phyloP scores from a whole-genome alignment of 495 filamentous ascomycete species.

The Usnea hakonensis region DNA sequence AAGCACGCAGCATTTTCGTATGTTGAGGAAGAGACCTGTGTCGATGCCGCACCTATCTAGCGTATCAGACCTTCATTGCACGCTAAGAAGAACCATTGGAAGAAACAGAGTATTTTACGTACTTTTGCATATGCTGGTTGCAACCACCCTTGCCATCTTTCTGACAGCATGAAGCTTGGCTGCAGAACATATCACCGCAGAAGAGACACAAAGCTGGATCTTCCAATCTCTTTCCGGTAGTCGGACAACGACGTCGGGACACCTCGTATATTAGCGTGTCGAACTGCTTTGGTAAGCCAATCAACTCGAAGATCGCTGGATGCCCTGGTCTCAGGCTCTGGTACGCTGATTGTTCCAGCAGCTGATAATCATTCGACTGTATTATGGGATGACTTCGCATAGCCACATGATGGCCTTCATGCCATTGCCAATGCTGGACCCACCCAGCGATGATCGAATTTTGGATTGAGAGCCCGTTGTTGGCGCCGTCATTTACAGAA shows the following conservation, averaged over 20 bases:
- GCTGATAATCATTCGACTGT: not conserved
- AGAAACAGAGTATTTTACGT: constrained; percentile 33
- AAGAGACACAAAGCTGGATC: constrained; percentile 91
- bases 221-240: constrained; percentile 76
- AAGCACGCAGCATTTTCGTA: constrained; percentile 85
- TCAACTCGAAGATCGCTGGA: constrained; percentile 86
- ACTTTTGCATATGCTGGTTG: constrained; percentile 84
- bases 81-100: not conserved
- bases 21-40: constrained; percentile 88
- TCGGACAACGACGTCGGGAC: constrained; percentile 76
- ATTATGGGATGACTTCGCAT: not conserved
- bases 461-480: constrained; percentile 22
- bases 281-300: constrained; percentile 84
- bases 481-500: constrained; percentile 29
- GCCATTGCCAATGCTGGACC: constrained; percentile 55
- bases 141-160: constrained; percentile 70
- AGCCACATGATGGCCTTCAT: constrained; percentile 9
- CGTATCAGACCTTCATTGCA: constrained; percentile 3
- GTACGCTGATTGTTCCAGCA: constrained; percentile 25
- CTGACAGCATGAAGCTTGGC: constrained; percentile 85
- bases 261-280: constrained; percentile 91
- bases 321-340: constrained; percentile 52
- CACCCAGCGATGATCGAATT: constrained; percentile 63
- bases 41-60: constrained; percentile 69
- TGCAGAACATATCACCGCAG: constrained; percentile 93